Evolutionary conservation across 2,329 filamentous ascomycete species (phyloP).

Genomic region (Drechslera avenae): DNA sequence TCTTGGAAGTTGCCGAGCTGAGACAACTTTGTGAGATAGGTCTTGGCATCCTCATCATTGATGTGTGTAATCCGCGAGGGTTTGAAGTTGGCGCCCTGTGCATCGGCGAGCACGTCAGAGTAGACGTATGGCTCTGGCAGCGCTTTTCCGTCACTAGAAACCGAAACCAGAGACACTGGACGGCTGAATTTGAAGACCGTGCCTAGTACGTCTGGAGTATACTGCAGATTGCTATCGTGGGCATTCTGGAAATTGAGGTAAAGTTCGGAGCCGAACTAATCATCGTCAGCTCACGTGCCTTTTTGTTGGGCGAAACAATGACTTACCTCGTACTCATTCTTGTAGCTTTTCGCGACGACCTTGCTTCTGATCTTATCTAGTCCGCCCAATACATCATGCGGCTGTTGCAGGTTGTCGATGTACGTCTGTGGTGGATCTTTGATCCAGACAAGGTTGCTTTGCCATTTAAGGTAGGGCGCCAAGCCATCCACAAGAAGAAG

Average conservation of each 20-base stretch:
- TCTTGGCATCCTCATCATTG: not conserved
- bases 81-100: not conserved
- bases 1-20: slow-evolving; percentile 59
- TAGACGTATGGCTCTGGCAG: slow-evolving; percentile 64
- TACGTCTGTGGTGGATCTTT: slow-evolving; percentile 55
- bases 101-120: slow-evolving; percentile 51
- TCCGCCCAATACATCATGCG: slow-evolving; percentile 50
- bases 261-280: slow-evolving; percentile 41
- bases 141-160: slow-evolving; percentile 58
- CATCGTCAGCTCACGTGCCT: slow-evolving; percentile 10
- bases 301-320: not conserved
- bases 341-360: slow-evolving; percentile 44
- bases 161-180: slow-evolving; percentile 60
- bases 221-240: slow-evolving; percentile 70
- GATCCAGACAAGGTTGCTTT: slow-evolving; percentile 52
- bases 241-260: slow-evolving; percentile 56
- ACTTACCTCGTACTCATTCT: slow-evolving; percentile 49
- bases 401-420: slow-evolving; percentile 51
- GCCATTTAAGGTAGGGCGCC: slow-evolving; percentile 55
- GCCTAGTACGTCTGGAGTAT: slow-evolving; percentile 59
- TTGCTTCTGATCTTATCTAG: slow-evolving; percentile 49
- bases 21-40: slow-evolving; percentile 48
- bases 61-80: slow-evolving; percentile 1
- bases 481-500: slow-evolving; percentile 50
- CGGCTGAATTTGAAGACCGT: slow-evolving; percentile 58